Evolutionary conservation across 345 rosid species (phyloP), one percentile per base, ranked within the genome.

Genomic region (Lepidium aucheri): DNA sequence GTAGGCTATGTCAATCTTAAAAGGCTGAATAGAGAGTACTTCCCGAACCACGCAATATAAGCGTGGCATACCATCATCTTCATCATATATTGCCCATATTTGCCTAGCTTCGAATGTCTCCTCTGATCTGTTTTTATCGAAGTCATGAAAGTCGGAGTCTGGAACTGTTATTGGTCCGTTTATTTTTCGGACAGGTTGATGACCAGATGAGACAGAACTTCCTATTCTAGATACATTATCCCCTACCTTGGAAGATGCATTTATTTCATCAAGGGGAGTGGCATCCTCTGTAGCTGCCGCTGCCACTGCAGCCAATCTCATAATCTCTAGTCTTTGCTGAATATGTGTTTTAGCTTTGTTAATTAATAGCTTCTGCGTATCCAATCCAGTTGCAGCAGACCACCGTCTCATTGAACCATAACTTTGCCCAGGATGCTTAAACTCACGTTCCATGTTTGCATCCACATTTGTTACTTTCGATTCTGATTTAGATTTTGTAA

Each of bases 31-130:
- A 5, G 96, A 94, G 80, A 88, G 74, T 67, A 94, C 86, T 79
- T 94, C 81, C 49, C 95, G 86, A 60, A 90, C 77, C 67, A 94
- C 72, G 65, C 99, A 94, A 59, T 94, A 94, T 61, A 94, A 74
- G 33, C 99, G 95, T 42, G 99, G 97, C 99, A 94, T 94, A 36
- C 97, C 97, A 32, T 94, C 97, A 60, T 94, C 96, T 76, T 94
- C 99, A 45, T 94, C 99, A 54, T 90, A 94, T 26, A 94, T 70
- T 24, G 97, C 99, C 97, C 97, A 94, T 79, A 94, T 85, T 64
- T 94, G 96, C 80, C 86, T 90, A 16, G 93, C 91, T 76, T 82
- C 70, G 72, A 94, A 94, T 83, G 96, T 77, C 63, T 94, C 95
- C 80, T 90, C 99, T 9, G 87, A 81, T 74, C 99, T 80, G 73